Base-by-base conservation (phyloP, 148 eudicot genomes). In the Nepenthes mirabilis region DNA sequence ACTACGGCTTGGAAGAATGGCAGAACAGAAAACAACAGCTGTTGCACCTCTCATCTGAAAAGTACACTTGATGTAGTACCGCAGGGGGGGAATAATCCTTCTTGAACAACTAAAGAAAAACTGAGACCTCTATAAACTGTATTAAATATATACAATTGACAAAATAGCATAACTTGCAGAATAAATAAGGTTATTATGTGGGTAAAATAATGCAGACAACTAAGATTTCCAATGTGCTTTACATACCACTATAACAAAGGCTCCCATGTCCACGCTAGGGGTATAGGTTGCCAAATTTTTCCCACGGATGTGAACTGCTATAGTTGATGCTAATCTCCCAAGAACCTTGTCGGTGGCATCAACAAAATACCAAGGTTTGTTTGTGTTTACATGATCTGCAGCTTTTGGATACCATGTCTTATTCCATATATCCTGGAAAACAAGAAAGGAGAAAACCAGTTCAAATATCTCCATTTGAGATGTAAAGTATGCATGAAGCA, bases 241-340 rank as follows among this genome's bases (percentile, higher is more conserved):
- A 54, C 87, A 68, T 90, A 94, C 99, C 90, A 94, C 99, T 50
- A 94, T 79, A 36, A 94, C 90, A 75, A 84, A 89, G 12, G 99
- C 90, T 57, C 99, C 97, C 99, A 94, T 94, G 81, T 93, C 99
- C 34, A 84, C 85, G 84, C 99, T 94, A 12, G 97, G 99, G 59
- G 99, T 89, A 65, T 64, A 94, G 9, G 95, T 82, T 9, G 84
- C 91, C 58, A 94, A 72, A 76, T 89, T 85, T 62, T 93, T 94
- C 55, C 99, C 99, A 14, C 95, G 88, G 50, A 94, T 94, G 70
- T 84, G 58, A 62, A 89, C 67, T 51, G 97, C 89, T 43, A 94
- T 89, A 4, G 89, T 83, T 34, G 99, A 84, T 55, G 99, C 91
- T 55, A 94, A 54, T 70, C 97, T 79, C 65, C 99, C 97, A 9